Conservation (phyloP, 768 basidiomycete genomes). For the Boletus subcaerulescens region DNA sequence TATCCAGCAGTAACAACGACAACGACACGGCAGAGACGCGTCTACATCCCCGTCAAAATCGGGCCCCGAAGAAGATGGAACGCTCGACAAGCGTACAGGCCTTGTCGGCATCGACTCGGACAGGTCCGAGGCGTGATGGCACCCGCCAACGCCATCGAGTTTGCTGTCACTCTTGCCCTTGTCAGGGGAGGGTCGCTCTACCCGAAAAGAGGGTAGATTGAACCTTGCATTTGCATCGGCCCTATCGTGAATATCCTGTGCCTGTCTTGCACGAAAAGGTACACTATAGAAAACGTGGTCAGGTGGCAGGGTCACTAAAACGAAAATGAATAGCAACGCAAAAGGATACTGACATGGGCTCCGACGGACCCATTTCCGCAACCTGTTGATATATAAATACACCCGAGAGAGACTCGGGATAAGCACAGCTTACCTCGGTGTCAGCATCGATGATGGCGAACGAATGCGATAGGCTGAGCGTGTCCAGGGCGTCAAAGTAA, state of each 20-base stretch:
- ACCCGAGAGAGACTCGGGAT: not conserved
- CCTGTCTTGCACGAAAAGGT: slow-evolving; percentile 5
- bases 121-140: not conserved
- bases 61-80: not conserved
- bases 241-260: not conserved
- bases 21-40: not conserved
- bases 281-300: slow-evolving; percentile 10
- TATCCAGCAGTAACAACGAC: not conserved
- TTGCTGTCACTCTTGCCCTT: not conserved
- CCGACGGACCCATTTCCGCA: slow-evolving; percentile 7
- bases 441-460: slow-evolving; percentile 4
- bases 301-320: slow-evolving; percentile 8
- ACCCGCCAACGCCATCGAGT: not conserved
- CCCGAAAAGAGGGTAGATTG: slow-evolving; percentile 16
- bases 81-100: not conserved
- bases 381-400: slow-evolving; percentile 6
- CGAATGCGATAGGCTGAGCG: slow-evolving; percentile 4
- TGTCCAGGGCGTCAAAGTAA: slow-evolving; percentile 26
- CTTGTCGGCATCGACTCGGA: slow-evolving; percentile 2
- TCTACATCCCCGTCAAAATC: not conserved
- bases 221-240: slow-evolving; percentile 6
- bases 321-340: slow-evolving; percentile 4
- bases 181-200: slow-evolving; percentile 16
- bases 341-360: slow-evolving; percentile 14
- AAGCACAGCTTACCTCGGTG: slow-evolving; percentile 6